Evolutionary conservation across 176 grass and related monocot species (phyloP).

Genomic region (Rhynchospora tenuis): DNA sequence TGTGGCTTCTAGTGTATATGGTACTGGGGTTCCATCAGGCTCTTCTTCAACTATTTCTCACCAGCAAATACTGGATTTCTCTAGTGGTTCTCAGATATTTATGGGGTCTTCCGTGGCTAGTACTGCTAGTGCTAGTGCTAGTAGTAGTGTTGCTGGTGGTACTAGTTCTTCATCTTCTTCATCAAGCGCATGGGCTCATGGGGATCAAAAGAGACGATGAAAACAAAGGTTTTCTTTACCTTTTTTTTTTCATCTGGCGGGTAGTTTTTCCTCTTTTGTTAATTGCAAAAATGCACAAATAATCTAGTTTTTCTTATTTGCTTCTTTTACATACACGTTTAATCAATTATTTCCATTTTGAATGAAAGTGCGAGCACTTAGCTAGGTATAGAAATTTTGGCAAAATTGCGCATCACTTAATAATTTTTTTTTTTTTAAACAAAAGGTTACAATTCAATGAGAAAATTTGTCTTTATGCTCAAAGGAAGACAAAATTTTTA

Average conservation of each 20-base stretch:
- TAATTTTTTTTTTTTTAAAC: not conserved
- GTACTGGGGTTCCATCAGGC: slow-evolving; percentile 56
- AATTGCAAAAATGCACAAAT: slow-evolving; percentile 11
- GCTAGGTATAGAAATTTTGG: not conserved
- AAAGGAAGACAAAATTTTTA: not conserved
- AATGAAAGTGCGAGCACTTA: not conserved
- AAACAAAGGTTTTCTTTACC: slow-evolving; percentile 11
- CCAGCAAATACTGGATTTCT: slow-evolving; percentile 36
- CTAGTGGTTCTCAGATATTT: slow-evolving; percentile 44
- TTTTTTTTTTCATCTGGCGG: not conserved
- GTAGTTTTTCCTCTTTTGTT: not conserved
- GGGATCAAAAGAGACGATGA: slow-evolving; percentile 23
- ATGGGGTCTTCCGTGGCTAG: slow-evolving; percentile 8
- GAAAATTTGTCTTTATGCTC: not conserved
- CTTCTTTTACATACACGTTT: not conserved
- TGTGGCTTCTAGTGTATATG: slow-evolving; percentile 21
- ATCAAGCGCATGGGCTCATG: slow-evolving; percentile 22
- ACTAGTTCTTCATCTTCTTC: slow-evolving; percentile 35
- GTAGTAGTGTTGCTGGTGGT: slow-evolving; percentile 1
- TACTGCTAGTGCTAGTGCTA: not conserved
- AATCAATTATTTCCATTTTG: slow-evolving; percentile 4
- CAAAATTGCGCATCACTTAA: not conserved
- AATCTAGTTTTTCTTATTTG: not conserved
- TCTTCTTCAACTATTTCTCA: slow-evolving; percentile 34
- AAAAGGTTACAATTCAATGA: not conserved